Conservation (phyloP, 495 filamentous ascomycete species). For the Penicillium bialowiezense region DNA sequence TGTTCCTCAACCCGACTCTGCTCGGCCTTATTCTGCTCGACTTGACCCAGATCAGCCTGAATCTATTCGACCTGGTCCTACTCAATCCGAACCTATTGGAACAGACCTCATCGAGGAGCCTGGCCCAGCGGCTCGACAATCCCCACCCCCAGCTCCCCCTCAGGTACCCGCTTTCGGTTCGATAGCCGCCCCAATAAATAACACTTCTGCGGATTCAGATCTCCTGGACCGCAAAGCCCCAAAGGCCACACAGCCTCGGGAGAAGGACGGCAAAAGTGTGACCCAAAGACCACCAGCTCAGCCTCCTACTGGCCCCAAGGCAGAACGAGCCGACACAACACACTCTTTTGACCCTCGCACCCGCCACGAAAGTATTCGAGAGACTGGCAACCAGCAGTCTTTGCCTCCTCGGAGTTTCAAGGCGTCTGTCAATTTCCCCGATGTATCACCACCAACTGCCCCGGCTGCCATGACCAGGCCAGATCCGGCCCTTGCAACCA, state of each 20-base stretch:
- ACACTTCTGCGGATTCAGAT: slow-evolving; percentile 24
- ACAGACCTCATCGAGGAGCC: slow-evolving; percentile 40
- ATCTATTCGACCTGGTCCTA: not conserved
- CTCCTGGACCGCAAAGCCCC: slow-evolving; percentile 39
- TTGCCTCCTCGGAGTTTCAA: slow-evolving; percentile 12
- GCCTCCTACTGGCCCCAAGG: slow-evolving; percentile 43
- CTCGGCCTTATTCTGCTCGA: not conserved
- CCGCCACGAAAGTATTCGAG: slow-evolving; percentile 22
- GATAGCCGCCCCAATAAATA: slow-evolving; percentile 32
- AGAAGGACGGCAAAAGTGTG: slow-evolving; percentile 26
- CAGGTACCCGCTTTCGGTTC: slow-evolving; percentile 83
- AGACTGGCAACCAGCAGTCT: slow-evolving; percentile 12
- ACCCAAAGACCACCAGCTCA: slow-evolving; percentile 21
- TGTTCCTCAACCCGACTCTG: not conserved
- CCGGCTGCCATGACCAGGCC: slow-evolving; percentile 39
- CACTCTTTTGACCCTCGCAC: slow-evolving; percentile 18
- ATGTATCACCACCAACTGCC: slow-evolving; percentile 41
- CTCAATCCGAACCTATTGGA: slow-evolving; percentile 14
- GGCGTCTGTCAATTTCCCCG: slow-evolving; percentile 13
- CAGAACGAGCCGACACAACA: slow-evolving; percentile 27
- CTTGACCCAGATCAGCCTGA: not conserved
- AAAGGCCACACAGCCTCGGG: slow-evolving; percentile 28
- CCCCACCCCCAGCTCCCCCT: slow-evolving; percentile 75
- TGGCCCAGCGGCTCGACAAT: slow-evolving; percentile 34
- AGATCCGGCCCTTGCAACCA: slow-evolving; percentile 17